Conservation (phyloP, 2,329 filamentous ascomycete genomes). For the Juglanconis sp. region DNA sequence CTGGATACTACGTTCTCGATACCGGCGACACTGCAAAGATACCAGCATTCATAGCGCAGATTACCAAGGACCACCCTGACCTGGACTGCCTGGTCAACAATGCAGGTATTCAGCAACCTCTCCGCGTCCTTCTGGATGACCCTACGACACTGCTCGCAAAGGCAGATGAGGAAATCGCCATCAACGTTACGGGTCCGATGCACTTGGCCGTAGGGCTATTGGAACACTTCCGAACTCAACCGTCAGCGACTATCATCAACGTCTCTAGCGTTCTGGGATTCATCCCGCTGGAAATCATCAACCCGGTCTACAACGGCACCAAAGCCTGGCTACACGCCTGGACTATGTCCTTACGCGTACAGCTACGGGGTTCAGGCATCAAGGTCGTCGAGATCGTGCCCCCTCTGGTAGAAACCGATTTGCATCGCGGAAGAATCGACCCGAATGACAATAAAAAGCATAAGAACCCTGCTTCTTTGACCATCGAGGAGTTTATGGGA, state of each 20-base stretch:
- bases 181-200: conserved; percentile 57
- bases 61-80: conserved; percentile 48
- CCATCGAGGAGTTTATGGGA: conserved; percentile 52
- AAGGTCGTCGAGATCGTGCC: conserved; percentile 54
- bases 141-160: conserved; percentile 42
- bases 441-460: conserved; percentile 59
- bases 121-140: conserved; percentile 39
- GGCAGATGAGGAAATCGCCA: conserved; percentile 55
- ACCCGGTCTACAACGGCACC: conserved; percentile 57
- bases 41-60: conserved; percentile 39
- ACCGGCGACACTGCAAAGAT: conserved; percentile 43
- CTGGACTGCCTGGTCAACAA: conserved; percentile 60
- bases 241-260: conserved; percentile 47
- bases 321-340: conserved; percentile 59
- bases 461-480: conserved; percentile 42
- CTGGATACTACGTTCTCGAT: conserved; percentile 51
- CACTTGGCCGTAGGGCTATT: conserved; percentile 49
- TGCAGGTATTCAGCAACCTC: conserved; percentile 53
- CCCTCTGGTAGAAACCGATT: conserved; percentile 50
- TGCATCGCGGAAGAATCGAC: conserved; percentile 53
- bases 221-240: conserved; percentile 43
- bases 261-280: conserved; percentile 53
- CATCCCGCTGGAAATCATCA: conserved; percentile 49
- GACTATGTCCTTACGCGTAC: conserved; percentile 51
- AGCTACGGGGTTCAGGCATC: conserved; percentile 41